A percentile compares a stretch with the other conserved stretches of the same genome.
phyloP scores from a whole-genome alignment of 1,284 basidiomycete genomes.

The Cystobasidiaceae sp. region DNA sequence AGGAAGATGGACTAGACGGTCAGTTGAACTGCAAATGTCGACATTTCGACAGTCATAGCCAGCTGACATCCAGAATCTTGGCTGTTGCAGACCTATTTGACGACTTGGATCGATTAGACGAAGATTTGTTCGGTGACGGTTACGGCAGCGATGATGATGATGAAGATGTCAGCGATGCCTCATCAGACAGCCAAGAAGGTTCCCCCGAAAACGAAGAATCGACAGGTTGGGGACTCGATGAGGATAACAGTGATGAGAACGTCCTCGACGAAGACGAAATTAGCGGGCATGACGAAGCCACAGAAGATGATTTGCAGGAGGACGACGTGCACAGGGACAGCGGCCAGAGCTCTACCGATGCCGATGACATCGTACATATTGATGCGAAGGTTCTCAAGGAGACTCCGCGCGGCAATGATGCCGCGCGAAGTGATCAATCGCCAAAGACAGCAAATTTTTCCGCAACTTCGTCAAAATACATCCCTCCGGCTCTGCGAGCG shows the following conservation, averaged over 20 bases:
- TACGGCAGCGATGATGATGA: constrained; percentile 32
- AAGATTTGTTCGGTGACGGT: constrained; percentile 41
- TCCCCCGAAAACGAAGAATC: neutral
- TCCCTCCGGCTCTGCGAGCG: constrained; percentile 53
- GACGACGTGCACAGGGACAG: neutral
- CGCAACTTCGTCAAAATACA: constrained; percentile 47
- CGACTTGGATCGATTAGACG: constrained; percentile 56
- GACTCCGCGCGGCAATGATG: constrained; percentile 27
- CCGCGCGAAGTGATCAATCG: neutral
- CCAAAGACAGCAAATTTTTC: constrained; percentile 3
- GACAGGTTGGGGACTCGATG: neutral
- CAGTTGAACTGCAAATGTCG: constrained; percentile 48
- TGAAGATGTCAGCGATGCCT: neutral
- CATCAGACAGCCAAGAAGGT: constrained; percentile 1
- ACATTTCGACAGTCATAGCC: neutral
- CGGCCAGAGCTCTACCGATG: neutral
- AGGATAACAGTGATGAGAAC: neutral
- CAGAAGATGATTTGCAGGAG: neutral
- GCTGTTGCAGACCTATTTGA: constrained; percentile 37
- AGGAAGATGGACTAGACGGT: constrained; percentile 56
- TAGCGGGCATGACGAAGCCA: too few species aligned
- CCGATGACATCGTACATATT: neutral
- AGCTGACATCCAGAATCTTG: neutral
- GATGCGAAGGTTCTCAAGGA: constrained; percentile 37
- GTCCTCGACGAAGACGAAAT: constrained; percentile 9